phyloP scores from a whole-genome alignment of 2,329 filamentous ascomycete genomes.

The Graphiopsis chlorocephala region DNA sequence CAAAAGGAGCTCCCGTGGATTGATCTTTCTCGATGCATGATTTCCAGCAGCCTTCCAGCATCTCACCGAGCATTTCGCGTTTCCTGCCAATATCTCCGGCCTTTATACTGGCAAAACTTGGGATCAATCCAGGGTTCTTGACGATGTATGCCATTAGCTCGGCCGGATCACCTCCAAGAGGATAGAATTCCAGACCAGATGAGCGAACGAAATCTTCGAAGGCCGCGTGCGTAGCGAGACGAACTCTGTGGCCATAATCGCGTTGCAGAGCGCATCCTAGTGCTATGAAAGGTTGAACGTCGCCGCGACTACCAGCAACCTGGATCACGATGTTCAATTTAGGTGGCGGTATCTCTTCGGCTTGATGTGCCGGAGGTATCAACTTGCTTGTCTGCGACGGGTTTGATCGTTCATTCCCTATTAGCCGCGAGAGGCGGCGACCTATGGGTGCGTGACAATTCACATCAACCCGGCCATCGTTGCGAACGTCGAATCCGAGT shows the following conservation, averaged over 20 bases:
- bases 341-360: not conserved
- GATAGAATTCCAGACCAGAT: slow-evolving; percentile 71
- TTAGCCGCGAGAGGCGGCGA: slow-evolving; percentile 5
- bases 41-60: slow-evolving; percentile 31
- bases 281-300: slow-evolving; percentile 75
- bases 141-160: slow-evolving; percentile 60
- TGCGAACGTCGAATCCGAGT: not conserved
- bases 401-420: not conserved
- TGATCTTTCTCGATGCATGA: slow-evolving; percentile 27
- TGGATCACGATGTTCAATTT: slow-evolving; percentile 68
- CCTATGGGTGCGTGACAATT: slow-evolving; percentile 4
- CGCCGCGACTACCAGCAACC: slow-evolving; percentile 70
- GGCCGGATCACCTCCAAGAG: slow-evolving; percentile 71
- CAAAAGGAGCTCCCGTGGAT: slow-evolving; percentile 63
- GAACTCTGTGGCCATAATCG: slow-evolving; percentile 67
- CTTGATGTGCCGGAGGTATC: not conserved
- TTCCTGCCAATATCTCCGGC: slow-evolving; percentile 27
- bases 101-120: slow-evolving; percentile 25
- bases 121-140: slow-evolving; percentile 34
- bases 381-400: not conserved
- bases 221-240: slow-evolving; percentile 68
- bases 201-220: slow-evolving; percentile 68
- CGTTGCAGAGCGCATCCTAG: slow-evolving; percentile 64
- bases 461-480: slow-evolving; percentile 2
- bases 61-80: slow-evolving; percentile 24